These are phyloP conservation scores for Pestalotiopsis sp. DNA, from an alignment of 2,329 filamentous ascomycete genomes.

Conservation along the genomic window DNA sequence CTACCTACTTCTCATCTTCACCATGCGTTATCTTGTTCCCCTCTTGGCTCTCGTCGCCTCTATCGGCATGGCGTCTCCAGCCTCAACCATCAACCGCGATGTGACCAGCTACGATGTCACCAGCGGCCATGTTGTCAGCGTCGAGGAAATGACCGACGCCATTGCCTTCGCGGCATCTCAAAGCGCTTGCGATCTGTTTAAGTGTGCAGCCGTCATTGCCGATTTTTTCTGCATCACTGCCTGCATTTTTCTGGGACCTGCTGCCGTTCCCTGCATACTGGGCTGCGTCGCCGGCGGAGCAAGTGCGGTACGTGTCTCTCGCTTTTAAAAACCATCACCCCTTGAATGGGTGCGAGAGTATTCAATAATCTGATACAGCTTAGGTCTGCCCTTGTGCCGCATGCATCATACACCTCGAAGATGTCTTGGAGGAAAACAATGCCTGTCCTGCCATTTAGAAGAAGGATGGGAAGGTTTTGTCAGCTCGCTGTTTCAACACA, in stretches of 20 bases:
- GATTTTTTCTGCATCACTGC: neutral
- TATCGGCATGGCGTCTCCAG: neutral
- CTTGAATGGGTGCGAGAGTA: neutral
- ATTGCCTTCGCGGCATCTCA: neutral
- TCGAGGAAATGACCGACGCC: neutral
- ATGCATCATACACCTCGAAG: neutral
- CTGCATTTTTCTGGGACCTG: neutral
- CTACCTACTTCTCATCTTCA: neutral
- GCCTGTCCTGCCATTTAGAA: neutral
- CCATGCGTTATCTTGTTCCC: neutral
- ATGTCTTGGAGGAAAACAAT: neutral
- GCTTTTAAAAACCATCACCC: neutral
- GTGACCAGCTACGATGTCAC: neutral
- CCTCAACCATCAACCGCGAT: slow-evolving; percentile 1
- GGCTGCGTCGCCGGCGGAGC: neutral
- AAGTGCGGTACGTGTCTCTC: neutral
- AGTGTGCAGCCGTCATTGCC: slow-evolving; percentile 1
- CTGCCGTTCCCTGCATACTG: neutral
- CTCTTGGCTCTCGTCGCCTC: slow-evolving; percentile 3
- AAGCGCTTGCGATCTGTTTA: neutral
- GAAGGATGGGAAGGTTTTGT: neutral
- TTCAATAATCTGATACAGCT: neutral
- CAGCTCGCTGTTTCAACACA: neutral
- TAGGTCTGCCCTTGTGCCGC: slow-evolving; percentile 5
- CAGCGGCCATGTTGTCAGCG: neutral